Conservation (phyloP, 441 rosid species). For the Aquilaria agallochum region DNA sequence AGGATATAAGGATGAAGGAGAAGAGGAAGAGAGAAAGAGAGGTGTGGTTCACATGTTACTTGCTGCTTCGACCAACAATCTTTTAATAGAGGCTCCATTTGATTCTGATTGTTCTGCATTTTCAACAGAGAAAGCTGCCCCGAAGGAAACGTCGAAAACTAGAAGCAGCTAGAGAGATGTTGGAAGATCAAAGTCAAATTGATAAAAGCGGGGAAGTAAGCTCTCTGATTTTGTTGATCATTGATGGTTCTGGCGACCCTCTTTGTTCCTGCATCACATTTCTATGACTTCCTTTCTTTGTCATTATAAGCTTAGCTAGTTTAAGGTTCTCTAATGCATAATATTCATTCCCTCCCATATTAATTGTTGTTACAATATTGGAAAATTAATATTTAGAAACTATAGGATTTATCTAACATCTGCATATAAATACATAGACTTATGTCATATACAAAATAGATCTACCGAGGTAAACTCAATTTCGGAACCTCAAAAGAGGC, state of each 20-base stretch:
- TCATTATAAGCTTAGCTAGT: not conserved
- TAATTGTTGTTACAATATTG: not conserved
- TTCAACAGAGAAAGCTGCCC: conserved; percentile 82
- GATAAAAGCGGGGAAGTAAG: conserved; percentile 38
- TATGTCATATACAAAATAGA: too few relatives aligned
- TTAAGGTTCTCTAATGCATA: not conserved
- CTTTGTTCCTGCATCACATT: too few relatives aligned
- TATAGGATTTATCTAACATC: too few relatives aligned
- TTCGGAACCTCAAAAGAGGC: too few relatives aligned
- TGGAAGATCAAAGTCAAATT: conserved; percentile 63
- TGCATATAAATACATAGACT: too few relatives aligned
- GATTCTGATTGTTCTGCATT: conserved; percentile 16
- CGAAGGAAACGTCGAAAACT: conserved; percentile 85
- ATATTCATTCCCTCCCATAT: conserved; percentile 1
- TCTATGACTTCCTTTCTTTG: not conserved
- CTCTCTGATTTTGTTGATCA: conserved; percentile 7
- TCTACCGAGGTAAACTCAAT: too few relatives aligned
- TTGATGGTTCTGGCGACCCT: too few relatives aligned
- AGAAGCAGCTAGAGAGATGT: conserved; percentile 96
- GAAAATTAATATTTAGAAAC: too few relatives aligned
- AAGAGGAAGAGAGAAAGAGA: conserved; percentile 88
- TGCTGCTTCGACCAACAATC: conserved; percentile 5
- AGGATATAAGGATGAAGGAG: conserved; percentile 89
- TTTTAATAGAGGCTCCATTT: not conserved
- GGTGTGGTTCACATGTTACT: conserved; percentile 31